These are phyloP conservation scores for Trifolium dubium DNA, from an alignment of 306 rosid species.

Conservation along the genomic window DNA sequence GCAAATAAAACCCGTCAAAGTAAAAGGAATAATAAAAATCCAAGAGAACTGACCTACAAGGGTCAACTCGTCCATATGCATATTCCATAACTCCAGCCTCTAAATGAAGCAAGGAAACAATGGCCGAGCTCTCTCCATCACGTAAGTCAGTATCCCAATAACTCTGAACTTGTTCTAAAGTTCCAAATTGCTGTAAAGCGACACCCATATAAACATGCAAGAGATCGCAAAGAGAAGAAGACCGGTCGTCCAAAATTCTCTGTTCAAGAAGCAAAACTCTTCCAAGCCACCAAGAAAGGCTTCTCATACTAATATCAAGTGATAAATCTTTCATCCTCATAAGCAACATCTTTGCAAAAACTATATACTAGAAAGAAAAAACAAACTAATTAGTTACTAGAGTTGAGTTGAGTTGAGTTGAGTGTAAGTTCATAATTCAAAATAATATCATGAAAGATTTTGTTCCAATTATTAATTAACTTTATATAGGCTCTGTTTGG, in stretches of 20 bases:
- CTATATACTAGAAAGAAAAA: slow-evolving; percentile 67
- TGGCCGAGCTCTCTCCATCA: slow-evolving; percentile 55
- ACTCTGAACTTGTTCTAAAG: slow-evolving; percentile 54
- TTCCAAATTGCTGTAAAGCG: slow-evolving; percentile 60
- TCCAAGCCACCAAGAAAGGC: slow-evolving; percentile 89
- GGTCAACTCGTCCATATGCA: slow-evolving; percentile 78
- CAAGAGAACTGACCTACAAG: slow-evolving; percentile 69
- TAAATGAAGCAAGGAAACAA: slow-evolving; percentile 71
- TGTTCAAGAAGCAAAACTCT: slow-evolving; percentile 77
- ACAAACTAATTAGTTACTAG: background rate
- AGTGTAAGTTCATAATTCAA: background rate
- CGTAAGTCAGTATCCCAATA: slow-evolving; percentile 66
- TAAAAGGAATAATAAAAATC: slow-evolving; percentile 21
- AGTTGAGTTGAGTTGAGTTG: background rate
- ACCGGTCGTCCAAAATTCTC: slow-evolving; percentile 77
- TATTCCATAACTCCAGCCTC: slow-evolving; percentile 92
- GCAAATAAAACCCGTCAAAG: slow-evolving; percentile 12
- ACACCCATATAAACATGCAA: slow-evolving; percentile 67
- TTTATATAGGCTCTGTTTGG: background rate
- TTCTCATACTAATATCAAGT: slow-evolving; percentile 60
- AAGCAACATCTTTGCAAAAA: slow-evolving; percentile 87
- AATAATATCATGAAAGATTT: background rate
- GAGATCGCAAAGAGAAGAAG: slow-evolving; percentile 78
- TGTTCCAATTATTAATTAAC: background rate
- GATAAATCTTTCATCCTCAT: slow-evolving; percentile 64